phyloP scores from a whole-genome alignment of 2,329 filamentous ascomycete species.

The Annulohypoxylon truncatum region DNA sequence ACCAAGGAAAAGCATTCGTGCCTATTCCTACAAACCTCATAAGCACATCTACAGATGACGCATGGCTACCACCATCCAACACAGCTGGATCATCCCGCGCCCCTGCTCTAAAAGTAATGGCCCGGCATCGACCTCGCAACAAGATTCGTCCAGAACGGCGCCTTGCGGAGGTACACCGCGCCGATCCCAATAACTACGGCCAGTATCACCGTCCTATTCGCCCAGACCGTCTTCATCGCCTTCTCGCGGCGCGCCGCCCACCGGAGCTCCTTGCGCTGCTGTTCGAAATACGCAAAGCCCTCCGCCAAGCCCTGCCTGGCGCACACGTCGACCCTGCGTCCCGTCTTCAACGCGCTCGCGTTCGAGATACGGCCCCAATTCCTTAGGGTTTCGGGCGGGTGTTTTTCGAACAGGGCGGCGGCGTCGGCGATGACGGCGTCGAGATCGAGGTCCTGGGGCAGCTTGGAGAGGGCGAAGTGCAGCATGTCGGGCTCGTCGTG shows the following conservation, averaged over 20 bases:
- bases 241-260: constrained; percentile 70
- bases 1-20: neutral
- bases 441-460: constrained; percentile 83
- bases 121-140: constrained; percentile 39
- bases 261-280: constrained; percentile 78
- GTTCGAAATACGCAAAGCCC: constrained; percentile 74
- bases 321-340: constrained; percentile 63
- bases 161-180: constrained; percentile 74
- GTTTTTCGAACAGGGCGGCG: constrained; percentile 68
- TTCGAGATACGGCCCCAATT: constrained; percentile 79
- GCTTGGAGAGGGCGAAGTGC: constrained; percentile 85
- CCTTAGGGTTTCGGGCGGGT: constrained; percentile 79
- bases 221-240: constrained; percentile 65
- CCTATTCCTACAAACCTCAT: neutral
- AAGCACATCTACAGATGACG: neutral
- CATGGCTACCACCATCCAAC: neutral
- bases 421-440: constrained; percentile 79
- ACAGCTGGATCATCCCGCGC: neutral
- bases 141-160: constrained; percentile 49
- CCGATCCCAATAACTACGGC: constrained; percentile 75
- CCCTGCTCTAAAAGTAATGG: constrained; percentile 28
- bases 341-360: constrained; percentile 88
- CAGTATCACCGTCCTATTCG: constrained; percentile 72
- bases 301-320: constrained; percentile 70
- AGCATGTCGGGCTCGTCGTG: constrained; percentile 92